phyloP scores from a whole-genome alignment of 73 alveolate species.

The Tetrahymena borealis region DNA sequence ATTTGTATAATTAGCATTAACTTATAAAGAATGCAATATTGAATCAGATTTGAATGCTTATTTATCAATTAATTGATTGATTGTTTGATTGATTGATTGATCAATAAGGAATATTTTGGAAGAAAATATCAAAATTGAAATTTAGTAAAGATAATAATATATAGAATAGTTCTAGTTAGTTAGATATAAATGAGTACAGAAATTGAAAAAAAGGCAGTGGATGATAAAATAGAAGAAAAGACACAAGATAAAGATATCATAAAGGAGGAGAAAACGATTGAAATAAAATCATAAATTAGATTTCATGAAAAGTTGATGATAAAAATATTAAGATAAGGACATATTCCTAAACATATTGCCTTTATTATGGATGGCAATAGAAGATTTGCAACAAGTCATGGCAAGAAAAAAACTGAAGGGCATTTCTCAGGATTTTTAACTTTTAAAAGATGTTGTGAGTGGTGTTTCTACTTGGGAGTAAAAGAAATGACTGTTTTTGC shows the following conservation, averaged over 20 bases:
- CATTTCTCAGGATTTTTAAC: slow-evolving; percentile 23
- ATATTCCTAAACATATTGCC: slow-evolving; percentile 35
- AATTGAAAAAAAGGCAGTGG: background rate
- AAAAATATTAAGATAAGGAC: background rate
- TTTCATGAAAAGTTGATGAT: background rate
- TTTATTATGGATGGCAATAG: slow-evolving; percentile 43
- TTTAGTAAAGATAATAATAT: background rate
- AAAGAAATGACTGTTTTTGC: slow-evolving; percentile 30
- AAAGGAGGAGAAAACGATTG: background rate
- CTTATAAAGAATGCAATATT: too few relatives aligned
- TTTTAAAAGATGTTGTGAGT: slow-evolving; percentile 12
- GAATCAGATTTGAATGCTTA: too few relatives aligned
- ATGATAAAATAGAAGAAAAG: background rate
- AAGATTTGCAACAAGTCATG: slow-evolving; percentile 11
- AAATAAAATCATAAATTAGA: background rate
- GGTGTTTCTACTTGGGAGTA: slow-evolving; percentile 39
- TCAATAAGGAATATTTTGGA: too few relatives aligned
- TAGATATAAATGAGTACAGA: background rate
- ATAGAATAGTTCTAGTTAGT: background rate
- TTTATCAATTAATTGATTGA: too few relatives aligned
- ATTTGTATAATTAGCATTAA: too few relatives aligned
- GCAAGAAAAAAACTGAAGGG: slow-evolving; percentile 19
- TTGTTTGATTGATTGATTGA: too few relatives aligned
- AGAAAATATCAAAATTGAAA: too few relatives aligned
- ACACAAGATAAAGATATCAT: background rate